Base-by-base conservation (phyloP, 768 basidiomycete species). In the Pleurotus citrinopileatus region DNA sequence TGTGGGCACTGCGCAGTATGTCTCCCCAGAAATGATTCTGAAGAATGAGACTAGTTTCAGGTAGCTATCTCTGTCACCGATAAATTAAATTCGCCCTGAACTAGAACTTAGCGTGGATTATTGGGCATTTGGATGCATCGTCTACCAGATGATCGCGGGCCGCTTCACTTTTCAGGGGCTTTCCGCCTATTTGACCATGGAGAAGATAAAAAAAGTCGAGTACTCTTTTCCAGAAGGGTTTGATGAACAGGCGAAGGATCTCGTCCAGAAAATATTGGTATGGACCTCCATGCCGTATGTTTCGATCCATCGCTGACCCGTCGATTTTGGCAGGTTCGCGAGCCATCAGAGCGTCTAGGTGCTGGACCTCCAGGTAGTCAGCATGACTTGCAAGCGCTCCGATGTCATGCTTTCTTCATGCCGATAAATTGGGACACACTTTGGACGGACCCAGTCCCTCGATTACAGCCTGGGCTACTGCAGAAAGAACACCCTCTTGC, bases 91-190 rank as follows among this genome's bases (percentile, higher is more conserved):
- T 29, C 36, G 12, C 17, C 23, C 29, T 50, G 19, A 58, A 53
- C 64, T 28, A 63, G 60, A 54, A 34, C 53, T 37, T 55, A 95
- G 94, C 57, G 91, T 95, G 36, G 97, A 98, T 68, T 77, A 94
- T 8, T 99, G 96, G 96, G 91, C 94, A 3, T 77, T 97, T 22
- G 97, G 94, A 1, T 98, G 96, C 69, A 87, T 98, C 40, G 70
- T 98, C 19, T 98, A 84, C 70, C 95, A 98, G 67, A 87, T 98
- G 78, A 85, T 98, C 48, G 83, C 89, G 10, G 96, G 95, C 34
- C 83, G 82, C 37, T 95, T 95, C 60, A 91, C 94, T 1, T 99
- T 99, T 74, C 83, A 90, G 58, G 94, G 89, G 3, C 75, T 86
- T 4, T 94, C 94, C 0, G 93, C 98, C 56, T 98, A 95, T 64